Base-by-base conservation (phyloP, 108 stramenopile genomes). In the Fragilaria radians region DNA sequence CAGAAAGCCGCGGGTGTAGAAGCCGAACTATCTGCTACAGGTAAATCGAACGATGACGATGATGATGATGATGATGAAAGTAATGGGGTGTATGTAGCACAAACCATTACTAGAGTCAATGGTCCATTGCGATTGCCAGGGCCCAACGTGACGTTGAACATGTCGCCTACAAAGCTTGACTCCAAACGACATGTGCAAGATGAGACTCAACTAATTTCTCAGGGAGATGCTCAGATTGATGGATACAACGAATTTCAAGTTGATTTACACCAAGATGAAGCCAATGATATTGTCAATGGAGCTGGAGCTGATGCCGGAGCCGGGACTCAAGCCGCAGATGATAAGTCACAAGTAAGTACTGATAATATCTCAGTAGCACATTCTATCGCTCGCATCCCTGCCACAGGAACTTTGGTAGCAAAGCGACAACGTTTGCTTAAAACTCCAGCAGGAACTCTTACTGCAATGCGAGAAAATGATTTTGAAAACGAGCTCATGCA, bases 371-470 rank as follows among this genome's bases (percentile, higher is more conserved):
- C 55, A 3, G 19, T 32, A 17, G 32, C 55, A 23, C n/a, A 32
- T 19, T 19, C 32, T 4, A 27, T 27, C 11, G 55, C 5, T 22
- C 31, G 22, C 4, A 26, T 52, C 27, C 5, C 24, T 26, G 22
- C 22, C 24, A 28, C 32, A 23, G 55, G 55, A 19, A 24, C 21
- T 34, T n/a, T 57, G 30, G 31, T 32, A 19, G 32, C 55, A 1
- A 2, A n/a, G 1, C 79, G 85, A 7, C 85, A 88, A 53, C 83
- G 82, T 63, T 66, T 81, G 26, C 47, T 82, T 29, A 57, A 72
- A 50, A 82, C 85, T 3, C 87, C 91, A 5, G 81, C 85, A 23
- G 85, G 83, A 27, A 47, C 58, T 31, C 66, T 88, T 30, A 77
- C 79, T 0, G 68, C 78, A 22, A 68, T 81, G 61, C 80, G 82